phyloP scores from a whole-genome alignment of 306 rosid species.

The Vachellia pachyceras region DNA sequence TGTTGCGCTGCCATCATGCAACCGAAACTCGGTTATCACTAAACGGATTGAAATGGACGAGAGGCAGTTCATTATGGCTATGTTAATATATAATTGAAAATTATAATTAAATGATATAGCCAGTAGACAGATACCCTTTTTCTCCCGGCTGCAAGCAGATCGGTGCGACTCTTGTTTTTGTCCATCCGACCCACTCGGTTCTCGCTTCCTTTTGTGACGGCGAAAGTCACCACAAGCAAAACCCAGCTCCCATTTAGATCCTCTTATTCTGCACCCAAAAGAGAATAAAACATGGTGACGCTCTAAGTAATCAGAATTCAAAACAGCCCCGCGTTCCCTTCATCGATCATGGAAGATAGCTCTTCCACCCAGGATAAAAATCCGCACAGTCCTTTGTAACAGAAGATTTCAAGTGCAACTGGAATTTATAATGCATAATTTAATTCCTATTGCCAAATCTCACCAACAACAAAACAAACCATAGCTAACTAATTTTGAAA shows the following conservation, averaged over 20 bases:
- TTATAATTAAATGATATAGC: background rate
- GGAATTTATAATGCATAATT: background rate
- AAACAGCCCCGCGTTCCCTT: background rate
- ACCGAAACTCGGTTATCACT: background rate
- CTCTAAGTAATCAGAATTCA: slow-evolving; percentile 7
- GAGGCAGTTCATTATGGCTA: slow-evolving; percentile 10
- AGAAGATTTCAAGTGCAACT: background rate
- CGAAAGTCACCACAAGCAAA: slow-evolving; percentile 41
- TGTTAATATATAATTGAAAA: slow-evolving; percentile 31
- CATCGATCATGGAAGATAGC: background rate
- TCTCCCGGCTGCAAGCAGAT: slow-evolving; percentile 91
- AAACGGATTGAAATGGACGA: background rate
- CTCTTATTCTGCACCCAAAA: slow-evolving; percentile 39
- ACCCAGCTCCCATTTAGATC: slow-evolving; percentile 46
- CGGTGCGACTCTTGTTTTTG: slow-evolving; percentile 85
- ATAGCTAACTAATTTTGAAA: slow-evolving; percentile 22
- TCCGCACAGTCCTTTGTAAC: background rate
- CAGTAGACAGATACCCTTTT: slow-evolving; percentile 58
- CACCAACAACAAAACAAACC: slow-evolving; percentile 29
- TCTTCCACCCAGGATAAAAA: background rate
- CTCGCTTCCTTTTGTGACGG: slow-evolving; percentile 49
- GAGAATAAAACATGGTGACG: slow-evolving; percentile 6
- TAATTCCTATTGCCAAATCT: slow-evolving; percentile 7
- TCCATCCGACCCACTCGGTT: slow-evolving; percentile 86
- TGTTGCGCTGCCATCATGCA: background rate